Base-by-base conservation (phyloP, 768 basidiomycete genomes). In the Boletales sp. region DNA sequence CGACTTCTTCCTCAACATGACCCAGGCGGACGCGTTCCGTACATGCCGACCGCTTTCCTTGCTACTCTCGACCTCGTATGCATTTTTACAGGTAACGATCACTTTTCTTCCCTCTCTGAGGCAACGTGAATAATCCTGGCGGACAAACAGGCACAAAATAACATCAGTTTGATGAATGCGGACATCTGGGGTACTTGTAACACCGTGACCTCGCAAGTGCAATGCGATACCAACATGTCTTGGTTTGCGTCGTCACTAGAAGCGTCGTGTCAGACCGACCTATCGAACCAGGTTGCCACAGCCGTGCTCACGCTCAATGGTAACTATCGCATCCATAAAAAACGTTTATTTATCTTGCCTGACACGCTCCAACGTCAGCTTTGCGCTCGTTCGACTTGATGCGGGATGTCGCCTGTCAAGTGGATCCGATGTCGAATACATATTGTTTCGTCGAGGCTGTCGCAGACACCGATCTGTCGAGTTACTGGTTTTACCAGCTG, bases 181-280 rank as follows among this genome's bases (percentile, higher is more conserved):
- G 72, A 90, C 43, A 61, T 92, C 8, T 89, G 87, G 84, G 87
- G 87, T 3, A 89, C 86, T 0, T 94, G 91, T 66, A 84, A 90
- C 57, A 87, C 87, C 7, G 68, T 63, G 14, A 59, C 67, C 1
- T 60, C 64, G 3, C 62, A 69, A 13, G 72, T 67, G 19, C 75
- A 83, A 52, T 94, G 90, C 57, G 56, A 68, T n/a, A 55, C 69
- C 27, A 87, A 86, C 55, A 89, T 94, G 83, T 73, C 59, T 7
- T 80, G 78, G 74, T 87, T 85, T 62, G 77, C 79, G 2, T 60
- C 66, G 1, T 56, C 68, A 30, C 64, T 90, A 14, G 65, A 75
- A 55, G 59, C 63, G 2, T 68, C 73, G 1, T 93, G 90, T 59
- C 66, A 69, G 21, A 54, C 64, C 15, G 91, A 93, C 57, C 61